Base-by-base conservation (phyloP, 257 asterid genomes). In the Solanum raphanifolium region DNA sequence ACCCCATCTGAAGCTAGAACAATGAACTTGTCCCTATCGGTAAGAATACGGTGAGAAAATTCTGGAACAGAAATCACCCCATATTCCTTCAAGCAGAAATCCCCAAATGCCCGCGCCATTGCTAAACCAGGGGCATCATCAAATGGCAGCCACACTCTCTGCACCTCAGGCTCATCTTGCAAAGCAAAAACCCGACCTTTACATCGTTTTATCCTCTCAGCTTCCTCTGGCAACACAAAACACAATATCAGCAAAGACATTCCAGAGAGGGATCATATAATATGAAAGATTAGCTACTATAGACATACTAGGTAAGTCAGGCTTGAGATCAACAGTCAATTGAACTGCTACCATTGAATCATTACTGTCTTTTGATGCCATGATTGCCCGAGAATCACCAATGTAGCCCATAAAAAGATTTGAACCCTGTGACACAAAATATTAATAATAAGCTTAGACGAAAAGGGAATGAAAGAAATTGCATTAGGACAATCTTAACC, bases 1-100 rank as follows among this genome's bases (percentile, higher is more conserved):
- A 97, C 99, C 94, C 99, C 99, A 87, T 97, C 99, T n/a, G 99
- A 95, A 86, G 99, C 99, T 84, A 97, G 98, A 89, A 97, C 98
- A 43, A 97, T 87, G 88, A 97, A 97, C 87, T 94, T 94, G 90
- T 97, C 99, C 85, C 83, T 89, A 52, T 95, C 98, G 6, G 90
- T 91, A 86, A 97, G 98, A 88, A 88, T 72, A 78, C 94, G 93
- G 87, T 95, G 98, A 90, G 98, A 92, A 90, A 97, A 93, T 78
- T 97, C 99, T 2, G 99, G 99, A 89, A 97, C 91, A 82, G 99
- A 97, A 88, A 97, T 97, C 73, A 97, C 99, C 55, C 99, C 99
- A 88, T 95, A 97, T 74, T 95, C 99, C 94, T 97, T 97, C 92
- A 97, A 92, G 91, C 99, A 97, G 89, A 97, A 97, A 91, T 97